Evolutionary conservation across 176 grass and related monocot species (phyloP).

Genomic region (maize (Zea mays)): Zm-B73-REFERENCE-NAM-5.0 NC_050096.1:303186501-303187000

Average conservation of each 20-base stretch:
- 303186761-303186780: not conserved
- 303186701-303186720: too few species aligned
- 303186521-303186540: constrained; percentile 22
- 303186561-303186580: not conserved
- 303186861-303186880: too few species aligned
- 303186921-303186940: too few species aligned
- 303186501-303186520: not conserved
- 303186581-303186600: constrained; percentile 39
- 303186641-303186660: not conserved
- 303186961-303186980: too few species aligned
- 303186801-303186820: constrained; percentile 13
- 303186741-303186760: constrained; percentile 17
- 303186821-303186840: not conserved
- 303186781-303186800: not conserved
- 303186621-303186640: constrained; percentile 8
- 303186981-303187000: too few species aligned
- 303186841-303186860: too few species aligned
- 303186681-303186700: not conserved
- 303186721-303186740: not conserved
- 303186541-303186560: constrained; percentile 3
- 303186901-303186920: too few species aligned
- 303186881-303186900: too few species aligned
- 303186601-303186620: constrained; percentile 32
- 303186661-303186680: not conserved
- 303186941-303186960: too few species aligned